Base-by-base conservation (phyloP, 306 rosid species). In the Acacia confusa region DNA sequence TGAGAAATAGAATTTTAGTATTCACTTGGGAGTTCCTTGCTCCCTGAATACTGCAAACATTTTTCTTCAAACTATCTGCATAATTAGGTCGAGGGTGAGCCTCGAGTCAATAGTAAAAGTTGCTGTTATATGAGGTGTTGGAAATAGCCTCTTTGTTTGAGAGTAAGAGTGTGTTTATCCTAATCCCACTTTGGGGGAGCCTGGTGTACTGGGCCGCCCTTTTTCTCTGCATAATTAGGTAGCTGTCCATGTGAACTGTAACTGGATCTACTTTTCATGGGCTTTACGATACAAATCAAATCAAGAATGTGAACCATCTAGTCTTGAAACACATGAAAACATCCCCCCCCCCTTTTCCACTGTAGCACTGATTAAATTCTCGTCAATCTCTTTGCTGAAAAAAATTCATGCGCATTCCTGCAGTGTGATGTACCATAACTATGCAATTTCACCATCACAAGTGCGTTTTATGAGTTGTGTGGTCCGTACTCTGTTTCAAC, bases 161-260 rank as follows among this genome's bases (percentile, higher is more conserved):
- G 40, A 36, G 40, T 36, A 36, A 36, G 40, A 36, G 8, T 36
- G 1, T 7, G 1, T 36, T 5, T 6, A 36, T 36, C 40, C 7
- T 0, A 36, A 36, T 36, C 40, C 7, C 7, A 36, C 7, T 36
- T 36, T 7, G 40, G 40, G 7, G 40, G 40, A 36, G 40, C 40
- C 38, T 36, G 38, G 38, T 36, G 38, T 36, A 36, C 8, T 36
- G 38, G 8, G 38, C 38, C 6, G 8, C 7, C 40, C 40, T 36
- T 36, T 36, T 6, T 36, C 5, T 5, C 6, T 36, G 7, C 7
- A 36, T 36, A 43, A 43, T 44, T 41, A 41, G 17, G 6, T 8
- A 48, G 72, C 24, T 66, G 44, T 48, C 52, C 70, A 65, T 77
- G 81, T 76, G 15, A 72, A 40, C 24, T 65, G 73, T 27, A 53